Percentiles rank a stretch among this genome's conserved stretches.
Conservation (phyloP, 169 alveolate species). For the Plasmodium reichenowi region DNA sequence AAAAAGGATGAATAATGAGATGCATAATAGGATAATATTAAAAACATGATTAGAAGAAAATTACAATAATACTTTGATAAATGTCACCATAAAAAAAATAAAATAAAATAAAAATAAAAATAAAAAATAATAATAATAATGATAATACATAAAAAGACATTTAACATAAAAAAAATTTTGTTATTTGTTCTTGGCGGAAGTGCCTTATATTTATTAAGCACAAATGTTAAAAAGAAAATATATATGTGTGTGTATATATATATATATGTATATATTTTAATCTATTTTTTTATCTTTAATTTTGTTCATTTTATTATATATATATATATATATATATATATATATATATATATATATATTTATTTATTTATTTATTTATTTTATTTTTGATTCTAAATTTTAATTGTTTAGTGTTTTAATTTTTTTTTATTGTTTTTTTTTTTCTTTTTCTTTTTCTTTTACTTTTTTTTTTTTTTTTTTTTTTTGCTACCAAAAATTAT, state of each 20-base stretch:
- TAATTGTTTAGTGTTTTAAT: background rate
- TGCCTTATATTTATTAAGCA: too few species aligned
- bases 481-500: slow-evolving; percentile 28
- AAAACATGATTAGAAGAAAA: too few species aligned
- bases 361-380: background rate
- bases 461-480: slow-evolving; percentile 1
- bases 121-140: too few species aligned
- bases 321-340: background rate
- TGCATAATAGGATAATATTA: too few species aligned
- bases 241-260: background rate
- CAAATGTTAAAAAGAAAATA: too few species aligned
- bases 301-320: background rate
- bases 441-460: background rate
- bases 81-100: too few species aligned
- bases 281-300: background rate
- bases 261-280: background rate
- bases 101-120: too few species aligned
- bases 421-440: slow-evolving; percentile 13
- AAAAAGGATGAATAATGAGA: too few species aligned
- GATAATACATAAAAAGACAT: too few species aligned
- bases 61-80: too few species aligned
- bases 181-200: too few species aligned
- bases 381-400: background rate
- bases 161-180: too few species aligned
- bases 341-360: background rate